Base-by-base conservation (phyloP, 352 stramenopile genomes). In the Peronospora destructor region DNA sequence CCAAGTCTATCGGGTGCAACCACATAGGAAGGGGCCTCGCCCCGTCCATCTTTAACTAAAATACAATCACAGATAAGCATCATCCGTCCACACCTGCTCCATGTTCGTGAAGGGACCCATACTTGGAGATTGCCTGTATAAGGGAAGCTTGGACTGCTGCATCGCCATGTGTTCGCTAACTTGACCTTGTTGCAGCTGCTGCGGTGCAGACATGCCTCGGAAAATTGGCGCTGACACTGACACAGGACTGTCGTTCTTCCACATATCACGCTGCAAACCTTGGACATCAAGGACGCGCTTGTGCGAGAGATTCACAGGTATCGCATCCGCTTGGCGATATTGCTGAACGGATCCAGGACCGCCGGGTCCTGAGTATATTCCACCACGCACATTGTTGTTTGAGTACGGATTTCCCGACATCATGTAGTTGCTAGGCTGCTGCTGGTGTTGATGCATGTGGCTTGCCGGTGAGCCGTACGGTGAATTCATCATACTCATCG, bases 191-290 rank as follows among this genome's bases (percentile, higher is more conserved):
- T 76, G 55, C 6, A 69, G 53, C n/a, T 69, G 49, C 46, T 66
- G 49, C 43, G 64, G 45, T 2, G 45, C 25, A 21, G 64, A 58
- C 37, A 64, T 56, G 3, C 62, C 57, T 12, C 70, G 73, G 48
- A 78, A 84, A 37, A 84, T 79, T 10, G 64, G 67, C n/a, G 73
- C 67, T 43, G 68, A 69, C 17, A 84, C 73, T 6, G 73, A 84
- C 49, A 84, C 73, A 34, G 73, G 73, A 37, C 73, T 84, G 26
- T 84, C 70, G 17, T 70, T 79, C 51, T 78, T 78, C 73, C 73
- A 84, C 50, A 73, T 47, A 35, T 81, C 71, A 43, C 71, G 71
- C 48, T 78, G 71, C 10, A 60, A 64, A 16, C 68, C 53, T 32
- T 81, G 73, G 14, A 80, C 73, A 35, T 84, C 73, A 7, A 73